Base-by-base conservation (phyloP, 306 rosid genomes). In the Gynostemma pentaphyllum region DNA sequence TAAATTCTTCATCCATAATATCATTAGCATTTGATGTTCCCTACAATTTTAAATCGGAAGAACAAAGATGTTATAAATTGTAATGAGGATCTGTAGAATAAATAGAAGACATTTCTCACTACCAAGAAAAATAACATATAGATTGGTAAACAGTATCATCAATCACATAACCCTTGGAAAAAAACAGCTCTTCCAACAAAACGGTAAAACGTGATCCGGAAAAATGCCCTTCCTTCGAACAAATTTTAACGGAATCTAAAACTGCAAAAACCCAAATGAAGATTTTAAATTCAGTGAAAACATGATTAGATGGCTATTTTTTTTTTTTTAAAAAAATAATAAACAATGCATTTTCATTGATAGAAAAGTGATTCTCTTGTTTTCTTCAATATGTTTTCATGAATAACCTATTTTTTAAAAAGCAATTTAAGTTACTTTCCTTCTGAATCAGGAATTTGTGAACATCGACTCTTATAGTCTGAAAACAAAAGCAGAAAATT, bases 1-100 rank as follows among this genome's bases (percentile, higher is more conserved):
- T 76, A 72, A 88, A 94, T 28, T 88, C 95, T 50, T 72, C 92
- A 28, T 88, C 99, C 89, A 84, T 82, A 70, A 74, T 72, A 39
- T 76, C 90, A 2, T 68, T 34, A 0, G 80, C 78, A 57, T 75
- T 72, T 22, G 88, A 82, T 40, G 82, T 79, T 73, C 88, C 95
- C 98, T 92, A 77, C 72, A 76, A 18, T 56, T 16, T 62, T 24
- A 37, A 52, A 68, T 48, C 18, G 23, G 32, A 51, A 26, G n/a
- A n/a, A 37, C 23, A 53, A n/a, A 40, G 5, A 16, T 3, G 11
- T 27, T 27, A 30, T 4, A 44, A 62, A 44, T 63, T 34, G 40
- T 44, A 62, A 24, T 15, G 3, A 12, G 26, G 10, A 62, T 42
- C 9, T 19, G 22, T 52, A 32, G 37, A 7, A 32, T 32, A 57